Base-by-base conservation (phyloP, 345 rosid species). In the Heritiera littoralis region DNA sequence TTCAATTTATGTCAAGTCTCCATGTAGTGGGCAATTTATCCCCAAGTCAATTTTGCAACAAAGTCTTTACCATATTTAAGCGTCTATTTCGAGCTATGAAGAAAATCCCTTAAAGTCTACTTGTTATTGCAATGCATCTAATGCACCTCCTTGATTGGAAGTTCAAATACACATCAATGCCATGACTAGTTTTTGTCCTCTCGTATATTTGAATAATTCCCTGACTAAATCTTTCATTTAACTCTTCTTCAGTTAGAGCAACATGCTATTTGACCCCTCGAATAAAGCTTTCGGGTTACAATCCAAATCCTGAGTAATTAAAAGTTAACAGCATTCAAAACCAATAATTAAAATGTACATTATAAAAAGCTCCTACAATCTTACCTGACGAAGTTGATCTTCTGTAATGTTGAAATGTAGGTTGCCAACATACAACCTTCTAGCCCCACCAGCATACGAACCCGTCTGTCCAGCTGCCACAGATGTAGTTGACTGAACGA, bases 381-480 rank as follows among this genome's bases (percentile, higher is more conserved):
- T 83, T 82, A 88, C 99, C 92, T 92, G 92, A 55, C 95, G 94
- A 82, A 96, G 92, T 77, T 94, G 97, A 80, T 92, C 97, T 82
- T 93, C 93, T 64, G 97, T 88, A 84, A 96, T 90, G 90, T 92
- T 92, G 78, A 88, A 81, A 79, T 92, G 95, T 81, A 96, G 87
- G 82, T 96, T 96, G 77, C 99, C 99, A 87, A 96, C 94, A 81
- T 96, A 94, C 78, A 96, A 85, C 81, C 92, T 92, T 84, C 98
- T 89, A 78, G 93, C 99, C 66, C 94, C 98, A 9, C 94, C 99
- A 0, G 96, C 87, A 78, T 90, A 90, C 45, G 98, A 89, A 65
- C 94, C 98, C 72, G 80, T 80, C 63, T 66, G 77, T 20, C 93
- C 93, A 74, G 90, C 89, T 41, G 92, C 86, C 13, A 87, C 90